Evolutionary conservation across 2,329 filamentous ascomycete genomes (phyloP), one percentile per base, ranked within the genome.

Genomic region (Exophiala dermatitidis): DNA sequence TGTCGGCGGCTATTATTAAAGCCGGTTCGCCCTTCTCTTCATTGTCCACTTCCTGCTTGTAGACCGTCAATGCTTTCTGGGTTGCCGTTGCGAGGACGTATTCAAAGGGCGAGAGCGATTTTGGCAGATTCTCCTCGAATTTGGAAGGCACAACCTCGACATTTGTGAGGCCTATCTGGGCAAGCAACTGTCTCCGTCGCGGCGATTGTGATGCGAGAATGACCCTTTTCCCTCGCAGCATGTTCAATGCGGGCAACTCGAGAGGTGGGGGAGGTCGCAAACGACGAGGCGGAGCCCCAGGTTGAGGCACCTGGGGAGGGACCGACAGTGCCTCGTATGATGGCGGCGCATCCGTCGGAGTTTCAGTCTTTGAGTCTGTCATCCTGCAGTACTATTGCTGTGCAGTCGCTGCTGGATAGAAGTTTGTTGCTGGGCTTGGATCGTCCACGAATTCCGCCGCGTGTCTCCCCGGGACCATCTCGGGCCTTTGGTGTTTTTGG

Each of bases 191-290:
- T 69, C 84, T 86, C 50, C 93, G 80, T 42, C 93, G 80, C 0
- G 93, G 93, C 1, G 90, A 96, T 19, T 86, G 83, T 2, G 90
- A 96, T 48, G 93, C 93, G 30, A 98, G 84, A 62, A 98, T 87
- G 4, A 95, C 83, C 60, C 91, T 80, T 69, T 87, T 88, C 50
- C 80, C 80, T 65, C 86, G 83, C 60, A 98, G 80, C 64, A 84
- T 77, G 63, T 80, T 81, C 54, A 98, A 75, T 52, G 90, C 84
- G 10, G 91, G 90, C 12, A 97, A 78, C 57, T 88, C 79, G 57
- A 97, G 80, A 1, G 87, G 86, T 43, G 71, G 72, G 12, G 61
- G 61, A 3, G 58, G 56, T 30, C 54, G 56, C 12, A 63, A 50
- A 8, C 53, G 56, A 36, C 58, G 52, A 10, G 54, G 50, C n/a